These are phyloP conservation scores for Thelonectria olida DNA, from an alignment of 2,329 filamentous ascomycete genomes.

Conservation along the genomic window DNA sequence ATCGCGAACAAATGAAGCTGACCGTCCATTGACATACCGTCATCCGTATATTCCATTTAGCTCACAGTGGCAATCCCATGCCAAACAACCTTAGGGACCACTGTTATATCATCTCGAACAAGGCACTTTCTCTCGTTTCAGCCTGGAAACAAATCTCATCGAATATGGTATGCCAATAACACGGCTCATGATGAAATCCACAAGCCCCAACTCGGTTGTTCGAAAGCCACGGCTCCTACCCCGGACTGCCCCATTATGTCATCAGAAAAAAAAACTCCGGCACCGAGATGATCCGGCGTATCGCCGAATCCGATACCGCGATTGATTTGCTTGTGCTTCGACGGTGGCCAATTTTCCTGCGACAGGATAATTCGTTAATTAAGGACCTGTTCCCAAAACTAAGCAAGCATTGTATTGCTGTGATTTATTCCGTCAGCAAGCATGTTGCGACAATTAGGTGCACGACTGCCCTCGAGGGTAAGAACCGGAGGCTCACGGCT, in stretches of 20 bases:
- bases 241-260: slow-evolving; percentile 32
- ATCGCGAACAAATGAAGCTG: too few species aligned
- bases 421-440: slow-evolving; percentile 15
- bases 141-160: not conserved
- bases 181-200: not conserved
- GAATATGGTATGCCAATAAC: not conserved
- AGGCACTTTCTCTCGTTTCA: not conserved
- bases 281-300: slow-evolving; percentile 43
- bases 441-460: slow-evolving; percentile 50
- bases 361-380: not conserved
- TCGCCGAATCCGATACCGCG: slow-evolving; percentile 38
- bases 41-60: too few species aligned
- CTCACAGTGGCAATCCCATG: too few species aligned
- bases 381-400: slow-evolving; percentile 35
- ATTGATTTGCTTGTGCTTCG: slow-evolving; percentile 3
- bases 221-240: not conserved
- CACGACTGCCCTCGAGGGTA: slow-evolving; percentile 43
- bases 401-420: slow-evolving; percentile 18
- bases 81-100: too few species aligned
- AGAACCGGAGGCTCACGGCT: slow-evolving; percentile 37
- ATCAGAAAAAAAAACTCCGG: slow-evolving; percentile 23
- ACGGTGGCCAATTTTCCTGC: slow-evolving; percentile 36
- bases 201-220: not conserved
- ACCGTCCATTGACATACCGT: too few species aligned
- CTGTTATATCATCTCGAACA: too few species aligned